Base-by-base conservation (phyloP, 2,329 filamentous ascomycete genomes). In the Fusarium fracticaudum region DNA sequence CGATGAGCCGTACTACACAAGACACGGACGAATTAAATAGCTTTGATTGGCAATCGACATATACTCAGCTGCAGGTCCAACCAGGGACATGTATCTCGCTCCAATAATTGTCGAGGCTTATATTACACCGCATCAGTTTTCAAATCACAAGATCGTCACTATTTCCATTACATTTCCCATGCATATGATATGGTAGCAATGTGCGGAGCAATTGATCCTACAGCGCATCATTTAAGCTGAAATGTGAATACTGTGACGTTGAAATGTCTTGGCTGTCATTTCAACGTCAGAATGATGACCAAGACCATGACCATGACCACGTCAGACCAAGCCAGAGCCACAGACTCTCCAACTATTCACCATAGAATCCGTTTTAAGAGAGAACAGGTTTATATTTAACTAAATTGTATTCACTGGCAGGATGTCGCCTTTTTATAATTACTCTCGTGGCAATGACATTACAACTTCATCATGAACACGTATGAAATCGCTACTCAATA, bases 141-240 rank as follows among this genome's bases (percentile, higher is more conserved):
- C 35, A 41, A 62, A 71, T 71, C 67, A 71, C 22, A 20, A 29
- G 6, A 3, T 62, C 69, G 69, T 71, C 69, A 71, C 45, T 44
- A 44, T 55, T 57, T 67, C 62, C n/a, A 29, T 43, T 45, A 11
- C n/a, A 33, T 35, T 45, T 44, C 51, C 20, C 31, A 2, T 41
- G 22, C 12, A 11, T 37, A 12, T 1, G 4, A 53, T 8, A 6
- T 4, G 12, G 12, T 51, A 15, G 8, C 1, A 24, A 1, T 31
- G 0, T 22, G 13, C 68, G 68, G 68, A 64, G n/a, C 22, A 47
- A 6, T 12, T 57, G 35, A 22, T 72, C 69, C 62, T 17, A 7
- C 12, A 1, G 26, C 47, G 41, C 54, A 66, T 63, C 44, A 64
- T 48, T 17, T 17, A 24, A 15, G 14, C 2, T 2, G 5, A 15